These are phyloP conservation scores for Penicillium crystallinum DNA, from an alignment of 495 filamentous ascomycete genomes.

Conservation along the genomic window DNA sequence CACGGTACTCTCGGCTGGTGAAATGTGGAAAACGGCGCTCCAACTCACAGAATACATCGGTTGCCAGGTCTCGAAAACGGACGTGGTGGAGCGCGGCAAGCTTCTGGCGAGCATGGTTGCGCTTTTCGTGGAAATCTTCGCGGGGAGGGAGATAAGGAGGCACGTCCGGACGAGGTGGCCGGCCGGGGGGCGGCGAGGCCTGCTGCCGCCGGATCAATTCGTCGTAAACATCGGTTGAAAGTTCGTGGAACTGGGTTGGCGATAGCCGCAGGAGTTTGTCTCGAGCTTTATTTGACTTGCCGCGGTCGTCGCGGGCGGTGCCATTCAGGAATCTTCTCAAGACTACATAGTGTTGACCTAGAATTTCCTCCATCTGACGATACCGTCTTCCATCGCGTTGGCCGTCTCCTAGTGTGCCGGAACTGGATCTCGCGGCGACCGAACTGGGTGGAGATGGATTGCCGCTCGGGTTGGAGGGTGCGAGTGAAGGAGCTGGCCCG, in stretches of 20 bases:
- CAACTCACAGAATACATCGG: conserved; percentile 91
- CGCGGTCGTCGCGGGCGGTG: conserved; percentile 67
- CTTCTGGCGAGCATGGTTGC: conserved; percentile 93
- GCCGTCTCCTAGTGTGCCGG: conserved; percentile 60
- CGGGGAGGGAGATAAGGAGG: conserved; percentile 76
- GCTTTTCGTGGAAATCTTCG: conserved; percentile 87
- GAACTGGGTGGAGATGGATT: conserved; percentile 83
- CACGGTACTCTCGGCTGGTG: conserved; percentile 56
- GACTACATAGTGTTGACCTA: conserved; percentile 77
- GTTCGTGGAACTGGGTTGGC: conserved; percentile 88
- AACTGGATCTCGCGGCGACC: conserved; percentile 68
- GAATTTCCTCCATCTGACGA: conserved; percentile 56
- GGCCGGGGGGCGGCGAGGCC: conserved; percentile 50
- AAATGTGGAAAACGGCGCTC: conserved; percentile 88
- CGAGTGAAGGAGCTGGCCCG: conserved; percentile 28
- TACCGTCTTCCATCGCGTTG: conserved; percentile 50
- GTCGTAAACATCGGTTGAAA: conserved; percentile 96
- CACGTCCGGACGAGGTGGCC: conserved; percentile 47
- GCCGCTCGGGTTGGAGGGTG: conserved; percentile 43
- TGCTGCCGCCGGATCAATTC: conserved; percentile 84
- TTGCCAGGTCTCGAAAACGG: conserved; percentile 85
- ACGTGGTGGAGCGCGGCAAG: conserved; percentile 79
- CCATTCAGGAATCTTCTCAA: conserved; percentile 69
- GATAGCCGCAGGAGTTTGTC: conserved; percentile 90
- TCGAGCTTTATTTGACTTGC: conserved; percentile 76